Evolutionary conservation across 2,329 filamentous ascomycete species (phyloP).

Genomic region (Chrysoporthe deuterocubensis): DNA sequence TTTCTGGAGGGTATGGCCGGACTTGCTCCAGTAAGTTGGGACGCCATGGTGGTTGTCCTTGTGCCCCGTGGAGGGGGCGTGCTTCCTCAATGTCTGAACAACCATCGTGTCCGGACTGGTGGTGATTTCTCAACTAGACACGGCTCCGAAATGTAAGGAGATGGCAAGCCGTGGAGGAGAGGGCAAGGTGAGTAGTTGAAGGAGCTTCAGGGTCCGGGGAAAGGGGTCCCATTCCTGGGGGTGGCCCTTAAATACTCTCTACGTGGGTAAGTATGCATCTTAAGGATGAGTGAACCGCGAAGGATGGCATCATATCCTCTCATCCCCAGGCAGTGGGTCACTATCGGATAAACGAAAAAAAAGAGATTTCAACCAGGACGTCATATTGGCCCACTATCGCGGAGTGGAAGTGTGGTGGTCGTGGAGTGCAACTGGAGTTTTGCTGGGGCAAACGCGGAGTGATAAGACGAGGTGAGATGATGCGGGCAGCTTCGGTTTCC

Average conservation of each 20-base stretch:
- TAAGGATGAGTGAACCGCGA: background rate
- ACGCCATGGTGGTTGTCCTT: slow-evolving; percentile 29
- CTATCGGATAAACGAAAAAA: slow-evolving; percentile 23
- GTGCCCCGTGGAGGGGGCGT: slow-evolving; percentile 26
- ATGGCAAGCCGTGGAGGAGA: background rate
- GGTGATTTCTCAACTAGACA: slow-evolving; percentile 1
- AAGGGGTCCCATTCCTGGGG: slow-evolving; percentile 17
- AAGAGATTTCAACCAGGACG: slow-evolving; percentile 29
- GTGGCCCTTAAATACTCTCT: slow-evolving; percentile 15
- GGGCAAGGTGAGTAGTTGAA: slow-evolving; percentile 4
- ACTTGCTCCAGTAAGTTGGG: slow-evolving; percentile 29
- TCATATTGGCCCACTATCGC: slow-evolving; percentile 27
- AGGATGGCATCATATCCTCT: slow-evolving; percentile 19
- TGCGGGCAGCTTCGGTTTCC: slow-evolving; percentile 17
- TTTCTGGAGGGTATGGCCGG: slow-evolving; percentile 26
- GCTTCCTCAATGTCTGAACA: slow-evolving; percentile 15
- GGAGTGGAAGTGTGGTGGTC: slow-evolving; percentile 25
- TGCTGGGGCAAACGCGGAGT: slow-evolving; percentile 28
- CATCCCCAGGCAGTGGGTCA: slow-evolving; percentile 22
- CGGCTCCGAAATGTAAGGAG: background rate
- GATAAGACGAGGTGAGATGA: slow-evolving; percentile 25
- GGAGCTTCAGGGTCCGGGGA: slow-evolving; percentile 8
- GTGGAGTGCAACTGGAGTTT: slow-evolving; percentile 28
- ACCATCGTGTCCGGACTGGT: slow-evolving; percentile 25
- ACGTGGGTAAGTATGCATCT: background rate